A percentile compares a stretch with the other conserved stretches of the same genome.
Evolutionary conservation across 2,329 filamentous ascomycete species (phyloP).

Genomic region (Septoria linicola): DNA sequence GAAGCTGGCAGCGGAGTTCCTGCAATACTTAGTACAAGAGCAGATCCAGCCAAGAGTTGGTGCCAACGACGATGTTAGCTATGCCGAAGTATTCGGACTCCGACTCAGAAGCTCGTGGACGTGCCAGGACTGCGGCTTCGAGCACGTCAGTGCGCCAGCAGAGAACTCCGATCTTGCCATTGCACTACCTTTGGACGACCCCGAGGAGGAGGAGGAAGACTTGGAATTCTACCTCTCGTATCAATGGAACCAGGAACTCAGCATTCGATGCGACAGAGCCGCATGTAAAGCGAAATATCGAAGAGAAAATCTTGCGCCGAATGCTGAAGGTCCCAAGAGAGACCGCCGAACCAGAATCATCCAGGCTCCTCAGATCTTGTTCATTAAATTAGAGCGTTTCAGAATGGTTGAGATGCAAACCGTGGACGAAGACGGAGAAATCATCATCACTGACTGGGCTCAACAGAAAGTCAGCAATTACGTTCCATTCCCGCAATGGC

Average conservation of each 20-base stretch:
- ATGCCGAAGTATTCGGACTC: constrained; percentile 4
- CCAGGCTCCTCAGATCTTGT: neutral
- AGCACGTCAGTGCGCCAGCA: neutral
- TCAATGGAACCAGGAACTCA: neutral
- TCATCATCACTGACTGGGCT: too few species aligned
- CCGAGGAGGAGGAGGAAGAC: neutral
- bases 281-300: too few species aligned
- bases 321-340: neutral
- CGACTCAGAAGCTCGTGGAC: neutral
- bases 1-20: neutral
- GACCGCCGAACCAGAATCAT: neutral
- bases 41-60: neutral
- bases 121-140: constrained; percentile 5
- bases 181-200: neutral
- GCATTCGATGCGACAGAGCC: neutral
- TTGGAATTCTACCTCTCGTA: neutral
- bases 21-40: constrained; percentile 1
- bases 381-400: neutral
- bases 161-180: neutral
- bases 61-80: neutral
- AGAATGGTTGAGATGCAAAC: neutral
- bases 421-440: neutral
- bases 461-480: neutral
- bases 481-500: neutral
- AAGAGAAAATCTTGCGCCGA: too few species aligned